Conservation (phyloP, 1,284 basidiomycete species). For the Cronartium quercuum region DNA sequence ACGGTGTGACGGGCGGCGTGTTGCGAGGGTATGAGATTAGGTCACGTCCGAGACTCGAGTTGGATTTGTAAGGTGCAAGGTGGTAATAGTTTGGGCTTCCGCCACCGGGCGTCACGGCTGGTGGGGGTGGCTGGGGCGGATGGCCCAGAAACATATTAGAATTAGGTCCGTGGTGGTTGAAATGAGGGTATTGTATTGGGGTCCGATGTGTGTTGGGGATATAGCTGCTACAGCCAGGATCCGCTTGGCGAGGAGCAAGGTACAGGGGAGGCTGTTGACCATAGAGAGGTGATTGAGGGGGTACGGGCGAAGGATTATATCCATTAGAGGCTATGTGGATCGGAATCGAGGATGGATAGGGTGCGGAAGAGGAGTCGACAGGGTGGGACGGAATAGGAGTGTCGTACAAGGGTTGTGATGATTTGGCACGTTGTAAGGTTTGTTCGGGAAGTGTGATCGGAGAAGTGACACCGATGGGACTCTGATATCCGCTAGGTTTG, state of each 20-base stretch:
- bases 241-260: not conserved
- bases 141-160: not conserved
- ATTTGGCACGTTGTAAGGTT: slow-evolving; percentile 16
- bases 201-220: slow-evolving; percentile 14
- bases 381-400: slow-evolving; percentile 13
- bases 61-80: slow-evolving; percentile 41
- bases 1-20: slow-evolving; percentile 27
- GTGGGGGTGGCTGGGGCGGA: slow-evolving; percentile 31
- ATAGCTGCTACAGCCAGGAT: slow-evolving; percentile 6
- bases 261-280: slow-evolving; percentile 45
- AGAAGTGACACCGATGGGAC: not conserved
- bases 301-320: slow-evolving; percentile 68
- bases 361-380: slow-evolving; percentile 1
- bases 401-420: slow-evolving; percentile 28
- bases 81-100: slow-evolving; percentile 46
- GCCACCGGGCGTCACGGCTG: slow-evolving; percentile 47
- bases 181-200: slow-evolving; percentile 30
- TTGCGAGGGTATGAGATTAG: not conserved
- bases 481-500: slow-evolving; percentile 15
- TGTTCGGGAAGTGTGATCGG: slow-evolving; percentile 28
- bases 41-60: slow-evolving; percentile 10
- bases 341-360: slow-evolving; percentile 41
- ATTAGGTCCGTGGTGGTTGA: slow-evolving; percentile 4
- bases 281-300: slow-evolving; percentile 63
- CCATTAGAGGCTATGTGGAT: slow-evolving; percentile 50